Evolutionary conservation across 768 basidiomycete genomes (phyloP).

Genomic region (Termitomyces sp.): DNA sequence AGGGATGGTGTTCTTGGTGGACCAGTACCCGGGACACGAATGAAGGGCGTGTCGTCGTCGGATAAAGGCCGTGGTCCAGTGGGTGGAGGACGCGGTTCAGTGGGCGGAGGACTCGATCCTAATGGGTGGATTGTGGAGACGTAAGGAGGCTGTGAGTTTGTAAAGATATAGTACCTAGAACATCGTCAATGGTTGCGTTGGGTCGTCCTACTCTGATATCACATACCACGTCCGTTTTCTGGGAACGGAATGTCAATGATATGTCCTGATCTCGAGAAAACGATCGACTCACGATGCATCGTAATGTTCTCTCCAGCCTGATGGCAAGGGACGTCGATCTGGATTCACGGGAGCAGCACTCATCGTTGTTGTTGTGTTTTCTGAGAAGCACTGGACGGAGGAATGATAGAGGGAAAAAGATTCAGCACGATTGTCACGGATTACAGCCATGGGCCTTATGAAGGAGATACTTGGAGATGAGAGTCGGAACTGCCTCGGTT

Average conservation of each 20-base stretch:
- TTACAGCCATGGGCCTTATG: not conserved
- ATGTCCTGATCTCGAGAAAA: not conserved
- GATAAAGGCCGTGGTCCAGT: not conserved
- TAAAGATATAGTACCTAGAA: slow-evolving; percentile 17
- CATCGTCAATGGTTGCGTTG: not conserved
- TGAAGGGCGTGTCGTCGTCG: not conserved
- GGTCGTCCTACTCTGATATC: not conserved
- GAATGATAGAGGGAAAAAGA: not conserved
- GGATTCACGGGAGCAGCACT: slow-evolving; percentile 12
- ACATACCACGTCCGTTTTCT: slow-evolving; percentile 8
- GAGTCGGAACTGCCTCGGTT: not conserved
- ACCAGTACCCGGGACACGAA: not conserved
- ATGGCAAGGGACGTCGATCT: slow-evolving; percentile 15
- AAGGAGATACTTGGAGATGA: no score
- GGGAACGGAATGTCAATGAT: not conserved
- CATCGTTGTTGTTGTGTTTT: slow-evolving; percentile 1
- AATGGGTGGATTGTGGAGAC: slow-evolving; percentile 14
- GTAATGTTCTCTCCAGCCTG: slow-evolving; percentile 18
- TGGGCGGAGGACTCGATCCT: slow-evolving; percentile 1
- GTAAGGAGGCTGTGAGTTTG: slow-evolving; percentile 7
- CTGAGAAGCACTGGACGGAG: not conserved
- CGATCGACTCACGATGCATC: slow-evolving; percentile 14
- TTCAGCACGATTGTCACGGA: not conserved
- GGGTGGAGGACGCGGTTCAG: not conserved
- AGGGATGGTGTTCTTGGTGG: not conserved